Evolutionary conservation across 2,329 filamentous ascomycete genomes (phyloP).

Genomic region (Sarocladium oryzae): DNA sequence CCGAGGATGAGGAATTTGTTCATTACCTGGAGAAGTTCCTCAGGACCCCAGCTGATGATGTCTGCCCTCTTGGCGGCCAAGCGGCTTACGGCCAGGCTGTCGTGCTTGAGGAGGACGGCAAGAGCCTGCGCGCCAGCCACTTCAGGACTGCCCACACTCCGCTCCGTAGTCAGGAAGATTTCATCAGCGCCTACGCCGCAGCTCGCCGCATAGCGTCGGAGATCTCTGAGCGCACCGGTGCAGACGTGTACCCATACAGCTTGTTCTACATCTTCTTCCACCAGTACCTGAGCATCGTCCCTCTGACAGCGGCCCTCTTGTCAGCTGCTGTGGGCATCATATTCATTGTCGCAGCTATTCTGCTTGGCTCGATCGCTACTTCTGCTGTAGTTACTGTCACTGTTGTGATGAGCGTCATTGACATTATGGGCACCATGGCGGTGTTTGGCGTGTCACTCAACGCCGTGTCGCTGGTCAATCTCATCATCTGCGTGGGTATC

Average conservation of each 20-base stretch:
- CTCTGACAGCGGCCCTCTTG: constrained; percentile 71
- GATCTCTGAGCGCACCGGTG: constrained; percentile 63
- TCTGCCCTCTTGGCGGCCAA: constrained; percentile 82
- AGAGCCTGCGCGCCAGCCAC: constrained; percentile 73
- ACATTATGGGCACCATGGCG: constrained; percentile 94
- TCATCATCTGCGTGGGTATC: constrained; percentile 96
- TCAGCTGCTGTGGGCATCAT: constrained; percentile 81
- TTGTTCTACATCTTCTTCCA: constrained; percentile 99
- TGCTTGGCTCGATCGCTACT: constrained; percentile 79
- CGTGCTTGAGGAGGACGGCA: constrained; percentile 61
- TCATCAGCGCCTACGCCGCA: constrained; percentile 83
- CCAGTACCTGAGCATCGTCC: constrained; percentile 82
- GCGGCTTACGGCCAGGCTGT: constrained; percentile 83
- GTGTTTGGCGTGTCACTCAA: constrained; percentile 84
- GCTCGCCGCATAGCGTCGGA: constrained; percentile 81
- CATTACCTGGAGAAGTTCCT: constrained; percentile 82
- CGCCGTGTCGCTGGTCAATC: constrained; percentile 88
- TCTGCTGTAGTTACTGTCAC: constrained; percentile 77
- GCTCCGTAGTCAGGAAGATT: constrained; percentile 80
- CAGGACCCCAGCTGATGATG: constrained; percentile 67
- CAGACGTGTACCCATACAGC: constrained; percentile 91
- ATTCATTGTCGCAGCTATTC: constrained; percentile 67
- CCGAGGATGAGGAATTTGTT: constrained; percentile 85
- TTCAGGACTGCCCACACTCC: constrained; percentile 89
- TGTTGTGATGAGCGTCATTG: constrained; percentile 86